Percentiles rank a stretch among this genome's conserved stretches.
Conservation (phyloP, 176 grass and related monocot genomes). For the Dendrocalamus sinicus region DNA sequence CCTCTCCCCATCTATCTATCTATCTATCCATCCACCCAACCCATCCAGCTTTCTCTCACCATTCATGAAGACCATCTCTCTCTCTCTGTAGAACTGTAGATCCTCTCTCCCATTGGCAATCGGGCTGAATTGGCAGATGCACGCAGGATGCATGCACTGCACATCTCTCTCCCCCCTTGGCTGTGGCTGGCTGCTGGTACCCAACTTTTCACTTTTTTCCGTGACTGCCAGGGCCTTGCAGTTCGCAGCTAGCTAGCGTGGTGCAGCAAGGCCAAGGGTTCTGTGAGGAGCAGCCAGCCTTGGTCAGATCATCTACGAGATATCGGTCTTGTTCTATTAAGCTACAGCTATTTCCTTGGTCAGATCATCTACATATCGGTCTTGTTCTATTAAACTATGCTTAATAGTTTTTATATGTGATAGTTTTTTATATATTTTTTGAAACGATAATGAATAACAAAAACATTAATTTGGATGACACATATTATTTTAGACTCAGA, state of each 20-base stretch:
- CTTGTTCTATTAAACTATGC: no score
- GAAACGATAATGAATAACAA: no score
- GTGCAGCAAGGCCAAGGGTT: slow-evolving; percentile 38
- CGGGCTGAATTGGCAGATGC: slow-evolving; percentile 14
- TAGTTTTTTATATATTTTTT: no score
- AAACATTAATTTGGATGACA: no score
- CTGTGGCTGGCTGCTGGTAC: not conserved
- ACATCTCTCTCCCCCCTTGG: not conserved
- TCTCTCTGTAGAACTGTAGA: not conserved
- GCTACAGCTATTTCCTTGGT: no score
- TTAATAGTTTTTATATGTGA: no score
- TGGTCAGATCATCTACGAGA: not conserved
- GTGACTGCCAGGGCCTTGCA: not conserved
- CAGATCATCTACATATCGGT: no score
- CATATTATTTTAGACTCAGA: no score
- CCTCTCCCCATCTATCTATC: no score
- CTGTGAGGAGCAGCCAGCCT: slow-evolving; percentile 38
- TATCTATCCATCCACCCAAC: not conserved
- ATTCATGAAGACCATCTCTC: not conserved
- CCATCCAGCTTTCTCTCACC: not conserved
- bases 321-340: no score
- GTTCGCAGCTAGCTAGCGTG: slow-evolving; percentile 3
- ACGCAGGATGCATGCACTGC: slow-evolving; percentile 1
- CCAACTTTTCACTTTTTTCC: slow-evolving; percentile 21
- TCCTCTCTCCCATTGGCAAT: not conserved